Evolutionary conservation across 176 grass and related monocot species (phyloP), one percentile per base, ranked within the genome.

Genomic region (Carex littledalei): DNA sequence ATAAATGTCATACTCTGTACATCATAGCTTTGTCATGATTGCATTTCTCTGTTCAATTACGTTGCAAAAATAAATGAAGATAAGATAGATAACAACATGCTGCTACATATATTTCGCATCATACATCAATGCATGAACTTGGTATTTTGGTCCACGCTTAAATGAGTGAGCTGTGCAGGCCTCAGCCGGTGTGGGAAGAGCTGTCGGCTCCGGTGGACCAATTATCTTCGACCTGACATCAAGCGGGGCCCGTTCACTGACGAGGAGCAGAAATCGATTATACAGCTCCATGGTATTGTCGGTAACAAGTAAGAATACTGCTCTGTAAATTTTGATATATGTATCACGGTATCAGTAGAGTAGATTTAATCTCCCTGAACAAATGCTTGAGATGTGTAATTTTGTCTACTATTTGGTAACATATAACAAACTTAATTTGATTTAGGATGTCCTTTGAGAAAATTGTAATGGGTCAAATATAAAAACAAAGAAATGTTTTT

Each of bases 201-300:
- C 89, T 99, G 96, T 86, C 88, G 96, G 20, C 90, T 99, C 8
- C 93, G 96, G 88, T 98, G 96, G 96, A 95, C 96, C 32, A 98
- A 99, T 89, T 99, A 99, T 87, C 87, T 99, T 54, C 87, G 93
- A 82, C 96, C 93, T 6, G 96, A 99, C 91, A 99, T 99, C 86
- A 99, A 94, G 88, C 93, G 93, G 65, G 96, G 96, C 12, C 91
- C 93, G 15, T 99, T 99, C 85, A 95, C 91, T 7, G 3, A 83
- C 3, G 96, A 99, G 65, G 96, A 99, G 86, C 91, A 95, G 86
- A 95, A 91, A 20, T 91, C 90, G 58, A 95, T 99, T 87, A 78
- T 95, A 81, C 96, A 99, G 52, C 96, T 95, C 47, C 96, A 99
- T 84, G 96, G 85, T 85, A 90, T 95, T 77, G 91, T 99, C 63